Percentiles rank a stretch among this genome's conserved stretches.
phyloP scores from a whole-genome alignment of 352 stramenopile species.

The Halophytophthora batemanensis region DNA sequence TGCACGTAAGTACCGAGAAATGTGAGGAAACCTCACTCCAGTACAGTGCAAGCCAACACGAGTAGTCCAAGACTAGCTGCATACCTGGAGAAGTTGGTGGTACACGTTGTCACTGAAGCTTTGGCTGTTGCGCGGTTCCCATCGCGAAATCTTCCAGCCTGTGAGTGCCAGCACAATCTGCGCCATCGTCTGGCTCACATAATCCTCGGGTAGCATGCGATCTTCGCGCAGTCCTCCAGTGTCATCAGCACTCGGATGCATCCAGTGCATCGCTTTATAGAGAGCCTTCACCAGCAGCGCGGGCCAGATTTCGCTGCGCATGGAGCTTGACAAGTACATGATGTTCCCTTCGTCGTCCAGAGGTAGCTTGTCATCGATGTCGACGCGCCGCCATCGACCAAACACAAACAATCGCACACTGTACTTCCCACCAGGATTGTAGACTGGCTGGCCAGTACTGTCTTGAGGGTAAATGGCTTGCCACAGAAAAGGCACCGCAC shows the following conservation, averaged over 20 bases:
- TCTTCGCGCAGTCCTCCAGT: conserved; percentile 3
- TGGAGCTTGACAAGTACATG: conserved; percentile 51
- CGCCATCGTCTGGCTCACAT: conserved; percentile 23
- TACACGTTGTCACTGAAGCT: conserved; percentile 29
- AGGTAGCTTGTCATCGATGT: conserved; percentile 70
- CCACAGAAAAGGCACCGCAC: conserved; percentile 52
- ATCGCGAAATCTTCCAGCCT: conserved; percentile 56
- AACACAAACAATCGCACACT: conserved; percentile 66
- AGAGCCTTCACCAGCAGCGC: conserved; percentile 65
- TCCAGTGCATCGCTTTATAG: conserved; percentile 64
- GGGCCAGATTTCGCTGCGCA: conserved; percentile 67
- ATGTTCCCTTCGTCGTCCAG: conserved; percentile 50
- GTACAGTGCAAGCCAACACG: not conserved
- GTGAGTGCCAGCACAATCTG: conserved; percentile 45
- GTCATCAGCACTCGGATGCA: conserved; percentile 14
- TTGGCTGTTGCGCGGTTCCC: conserved; percentile 9
- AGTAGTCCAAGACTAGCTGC: not conserved
- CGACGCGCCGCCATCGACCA: conserved; percentile 66
- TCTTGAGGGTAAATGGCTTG: conserved; percentile 75
- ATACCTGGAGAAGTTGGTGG: conserved; percentile 38
- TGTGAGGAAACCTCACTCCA: not conserved
- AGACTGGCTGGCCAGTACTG: conserved; percentile 33
- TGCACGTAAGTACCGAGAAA: not conserved
- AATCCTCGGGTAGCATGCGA: not conserved
- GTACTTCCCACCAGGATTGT: conserved; percentile 77